Base-by-base conservation (phyloP, 2,329 filamentous ascomycete species). In the Botrytis pseudocinerea region DNA sequence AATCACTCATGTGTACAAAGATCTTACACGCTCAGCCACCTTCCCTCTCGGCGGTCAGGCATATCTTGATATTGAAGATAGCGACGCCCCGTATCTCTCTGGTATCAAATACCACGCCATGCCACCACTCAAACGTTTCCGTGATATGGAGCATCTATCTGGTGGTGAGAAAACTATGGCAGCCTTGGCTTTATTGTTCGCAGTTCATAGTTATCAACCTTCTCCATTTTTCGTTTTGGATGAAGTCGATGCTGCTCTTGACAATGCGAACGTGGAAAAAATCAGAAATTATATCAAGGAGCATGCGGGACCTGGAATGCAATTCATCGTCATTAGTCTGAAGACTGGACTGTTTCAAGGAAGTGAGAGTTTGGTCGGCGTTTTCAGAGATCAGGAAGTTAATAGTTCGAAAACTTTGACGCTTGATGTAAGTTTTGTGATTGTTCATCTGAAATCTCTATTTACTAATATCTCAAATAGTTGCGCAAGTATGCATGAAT, bases 101-200 rank as follows among this genome's bases (percentile, higher is more conserved):
- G 96, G 96, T 46, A 94, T 99, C 83, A 98, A 97, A 81, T 99
- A 99, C 83, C 95, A 98, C 81, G 97, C 96, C 75, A 99, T 98
- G 95, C 96, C 96, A 32, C 96, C 96, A 1, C 89, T 98, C 75
- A 99, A 99, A 85, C 94, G 96, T 63, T 99, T 99, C 88, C 90
- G 96, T 78, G 97, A 99, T 82, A 99, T 99, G 96, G 96, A 99
- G 82, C 96, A 98, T 81, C 86, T 99, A 16, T 97, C 94, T 1
- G 96, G 96, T 79, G 96, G 96, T 72, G 96, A 99, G 84, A 99
- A 99, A 87, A 99, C 96, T 0, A 99, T 99, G 91, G 96, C 96
- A 2, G 96, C 96, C 22, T 86, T 99, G 57, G 96, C 96, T n/a
- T 87, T 99, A 59, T 88, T 99, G 7, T 99, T 99, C 81, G 96